phyloP scores from a whole-genome alignment of 1,139 yeast genomes.

The Martiniozyma asiatica region DNA sequence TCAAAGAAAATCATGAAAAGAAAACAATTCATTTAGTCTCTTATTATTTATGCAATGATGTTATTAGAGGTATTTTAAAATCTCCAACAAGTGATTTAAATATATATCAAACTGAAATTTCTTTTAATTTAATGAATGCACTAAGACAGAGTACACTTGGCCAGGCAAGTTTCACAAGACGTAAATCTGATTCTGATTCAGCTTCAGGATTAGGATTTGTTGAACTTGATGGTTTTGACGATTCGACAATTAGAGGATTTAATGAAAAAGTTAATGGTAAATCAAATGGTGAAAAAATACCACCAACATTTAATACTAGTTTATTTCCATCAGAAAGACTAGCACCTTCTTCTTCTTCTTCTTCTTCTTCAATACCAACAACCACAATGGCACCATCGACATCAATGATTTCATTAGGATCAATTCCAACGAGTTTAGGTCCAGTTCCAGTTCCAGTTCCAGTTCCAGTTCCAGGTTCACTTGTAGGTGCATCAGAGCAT shows the following conservation, averaged over 20 bases:
- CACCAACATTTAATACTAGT: slow-evolving; percentile 3
- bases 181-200: slow-evolving; percentile 25
- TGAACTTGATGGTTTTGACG: slow-evolving; percentile 27
- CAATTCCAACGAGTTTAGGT: neutral
- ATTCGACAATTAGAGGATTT: slow-evolving; percentile 20
- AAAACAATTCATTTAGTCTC: slow-evolving; percentile 68
- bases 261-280: slow-evolving; percentile 13
- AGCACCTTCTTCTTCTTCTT: neutral
- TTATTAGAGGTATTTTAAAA: too few species aligned
- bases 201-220: slow-evolving; percentile 45
- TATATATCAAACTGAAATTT: slow-evolving; percentile 42
- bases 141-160: slow-evolving; percentile 53
- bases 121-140: slow-evolving; percentile 49
- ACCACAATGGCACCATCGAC: slow-evolving; percentile 4
- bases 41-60: slow-evolving; percentile 69
- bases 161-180: slow-evolving; percentile 21
- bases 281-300: neutral
- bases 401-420: neutral
- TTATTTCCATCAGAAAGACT: neutral
- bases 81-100: too few species aligned
- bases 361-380: slow-evolving; percentile 2
- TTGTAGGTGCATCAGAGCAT: too few species aligned
- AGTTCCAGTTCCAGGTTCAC: neutral
- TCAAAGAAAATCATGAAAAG: slow-evolving; percentile 8
- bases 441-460: slow-evolving; percentile 5